These are phyloP conservation scores for Phytophthora brassicae DNA, from an alignment of 352 stramenopile genomes.

Conservation along the genomic window DNA sequence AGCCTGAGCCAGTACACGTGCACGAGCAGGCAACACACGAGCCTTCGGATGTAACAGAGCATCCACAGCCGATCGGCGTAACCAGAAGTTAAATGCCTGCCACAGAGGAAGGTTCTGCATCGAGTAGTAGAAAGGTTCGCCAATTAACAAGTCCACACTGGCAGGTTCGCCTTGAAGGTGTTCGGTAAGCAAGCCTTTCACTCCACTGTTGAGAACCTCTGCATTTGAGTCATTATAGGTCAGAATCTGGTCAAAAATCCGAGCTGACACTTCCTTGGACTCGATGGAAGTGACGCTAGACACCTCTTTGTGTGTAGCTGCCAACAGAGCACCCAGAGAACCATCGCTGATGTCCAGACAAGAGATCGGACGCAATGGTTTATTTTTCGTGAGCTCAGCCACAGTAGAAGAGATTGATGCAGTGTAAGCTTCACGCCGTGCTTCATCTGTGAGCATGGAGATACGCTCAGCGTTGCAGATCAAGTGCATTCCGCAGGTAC, in stretches of 20 bases:
- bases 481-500: constrained; percentile 73
- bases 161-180: constrained; percentile 56
- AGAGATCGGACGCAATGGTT: constrained; percentile 31
- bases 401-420: constrained; percentile 31
- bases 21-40: constrained; percentile 49
- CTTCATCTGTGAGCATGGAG: constrained; percentile 63
- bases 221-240: constrained; percentile 49
- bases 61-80: constrained; percentile 59
- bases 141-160: constrained; percentile 60
- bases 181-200: constrained; percentile 61
- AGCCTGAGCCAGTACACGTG: constrained; percentile 54
- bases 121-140: constrained; percentile 84
- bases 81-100: constrained; percentile 86
- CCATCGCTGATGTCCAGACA: constrained; percentile 81
- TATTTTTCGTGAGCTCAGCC: constrained; percentile 13
- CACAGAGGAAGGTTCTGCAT: constrained; percentile 86
- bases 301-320: constrained; percentile 45
- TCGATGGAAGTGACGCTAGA: constrained; percentile 70
- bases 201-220: constrained; percentile 65
- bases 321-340: constrained; percentile 64
- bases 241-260: constrained; percentile 75
- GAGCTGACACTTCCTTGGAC: constrained; percentile 78
- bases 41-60: constrained; percentile 40
- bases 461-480: constrained; percentile 82
- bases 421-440: constrained; percentile 45